A percentile compares a stretch with the other conserved stretches of the same genome.
These are phyloP conservation scores for Ensete ventricosum DNA, from an alignment of 176 grass and related monocot genomes.

Conservation along the genomic window DNA sequence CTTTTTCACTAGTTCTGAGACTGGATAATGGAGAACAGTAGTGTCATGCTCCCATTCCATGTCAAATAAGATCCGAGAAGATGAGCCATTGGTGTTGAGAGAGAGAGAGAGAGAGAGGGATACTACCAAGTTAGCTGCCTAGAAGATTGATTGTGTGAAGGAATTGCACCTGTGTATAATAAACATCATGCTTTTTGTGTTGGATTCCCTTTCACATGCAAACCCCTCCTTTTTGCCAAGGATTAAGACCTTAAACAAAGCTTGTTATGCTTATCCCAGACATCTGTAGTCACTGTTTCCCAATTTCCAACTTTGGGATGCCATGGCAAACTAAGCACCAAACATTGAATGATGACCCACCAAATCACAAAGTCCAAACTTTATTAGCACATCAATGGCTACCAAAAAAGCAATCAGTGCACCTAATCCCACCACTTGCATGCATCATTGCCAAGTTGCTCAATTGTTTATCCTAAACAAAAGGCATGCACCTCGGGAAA, in stretches of 20 bases:
- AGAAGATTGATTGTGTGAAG: too few species aligned
- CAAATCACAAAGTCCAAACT: neutral
- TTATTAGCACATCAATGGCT: neutral
- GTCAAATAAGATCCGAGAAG: too few species aligned
- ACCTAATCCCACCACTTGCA: neutral
- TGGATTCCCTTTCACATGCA: neutral
- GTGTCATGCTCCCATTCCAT: too few species aligned
- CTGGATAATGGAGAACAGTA: too few species aligned
- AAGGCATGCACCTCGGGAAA: neutral
- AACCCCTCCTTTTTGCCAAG: neutral
- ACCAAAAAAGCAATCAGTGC: neutral
- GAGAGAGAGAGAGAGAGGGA: neutral
- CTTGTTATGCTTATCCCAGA: constrained; percentile 18
- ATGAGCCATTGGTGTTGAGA: neutral
- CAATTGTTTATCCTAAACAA: neutral
- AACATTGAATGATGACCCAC: neutral
- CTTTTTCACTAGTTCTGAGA: too few species aligned
- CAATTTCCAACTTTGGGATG: constrained; percentile 6
- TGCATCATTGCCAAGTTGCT: neutral
- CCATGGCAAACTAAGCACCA: neutral
- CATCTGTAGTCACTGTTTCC: constrained; percentile 9
- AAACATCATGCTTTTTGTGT: neutral
- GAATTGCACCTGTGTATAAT: too few species aligned
- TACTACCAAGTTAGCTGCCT: too few species aligned
- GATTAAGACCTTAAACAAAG: constrained; percentile 25